Evolutionary conservation across 805 yeast species (phyloP).

Genomic region (Starmerella gropengiesseri): DNA sequence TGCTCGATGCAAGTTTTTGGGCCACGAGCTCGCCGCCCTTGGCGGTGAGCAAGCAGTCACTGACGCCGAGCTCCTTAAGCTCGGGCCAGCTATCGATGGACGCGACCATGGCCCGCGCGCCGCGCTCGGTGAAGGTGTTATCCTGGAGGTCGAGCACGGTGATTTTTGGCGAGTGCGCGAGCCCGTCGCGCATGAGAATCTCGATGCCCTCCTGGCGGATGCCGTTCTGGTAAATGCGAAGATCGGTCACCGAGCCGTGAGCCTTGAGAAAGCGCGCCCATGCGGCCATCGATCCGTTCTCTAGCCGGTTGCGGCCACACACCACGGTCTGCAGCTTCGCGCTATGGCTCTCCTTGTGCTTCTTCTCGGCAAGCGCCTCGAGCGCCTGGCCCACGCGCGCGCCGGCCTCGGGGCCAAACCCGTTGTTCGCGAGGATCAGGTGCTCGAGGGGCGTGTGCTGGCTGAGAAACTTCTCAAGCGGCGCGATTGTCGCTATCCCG

Average conservation of each 20-base stretch:
- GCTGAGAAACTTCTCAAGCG: constrained; percentile 65
- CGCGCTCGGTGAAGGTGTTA: constrained; percentile 73
- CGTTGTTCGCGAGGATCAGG: constrained; percentile 82
- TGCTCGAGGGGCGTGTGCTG: constrained; percentile 74
- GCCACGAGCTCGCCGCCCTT: constrained; percentile 57
- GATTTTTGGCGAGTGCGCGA: constrained; percentile 49
- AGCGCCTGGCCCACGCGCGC: constrained; percentile 84
- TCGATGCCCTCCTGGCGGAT: constrained; percentile 89
- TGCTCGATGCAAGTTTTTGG: constrained; percentile 26
- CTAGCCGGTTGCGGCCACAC: constrained; percentile 95
- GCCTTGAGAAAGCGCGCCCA: constrained; percentile 76
- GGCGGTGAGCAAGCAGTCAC: constrained; percentile 77
- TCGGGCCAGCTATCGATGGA: constrained; percentile 52
- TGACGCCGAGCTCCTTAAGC: constrained; percentile 68
- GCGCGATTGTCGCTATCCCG: constrained; percentile 90
- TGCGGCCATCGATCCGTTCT: constrained; percentile 82
- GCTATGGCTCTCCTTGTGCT: constrained; percentile 39
- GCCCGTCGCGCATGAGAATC: constrained; percentile 60
- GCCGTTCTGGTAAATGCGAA: constrained; percentile 89
- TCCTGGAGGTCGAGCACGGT: constrained; percentile 80
- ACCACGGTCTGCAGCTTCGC: constrained; percentile 63
- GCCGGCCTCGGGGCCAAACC: constrained; percentile 98
- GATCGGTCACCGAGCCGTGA: constrained; percentile 59
- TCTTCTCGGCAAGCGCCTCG: constrained; percentile 55
- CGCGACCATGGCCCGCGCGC: constrained; percentile 54